These are phyloP conservation scores for Aspergillus nomiae DNA, from an alignment of 2,329 filamentous ascomycete genomes.

Conservation along the genomic window DNA sequence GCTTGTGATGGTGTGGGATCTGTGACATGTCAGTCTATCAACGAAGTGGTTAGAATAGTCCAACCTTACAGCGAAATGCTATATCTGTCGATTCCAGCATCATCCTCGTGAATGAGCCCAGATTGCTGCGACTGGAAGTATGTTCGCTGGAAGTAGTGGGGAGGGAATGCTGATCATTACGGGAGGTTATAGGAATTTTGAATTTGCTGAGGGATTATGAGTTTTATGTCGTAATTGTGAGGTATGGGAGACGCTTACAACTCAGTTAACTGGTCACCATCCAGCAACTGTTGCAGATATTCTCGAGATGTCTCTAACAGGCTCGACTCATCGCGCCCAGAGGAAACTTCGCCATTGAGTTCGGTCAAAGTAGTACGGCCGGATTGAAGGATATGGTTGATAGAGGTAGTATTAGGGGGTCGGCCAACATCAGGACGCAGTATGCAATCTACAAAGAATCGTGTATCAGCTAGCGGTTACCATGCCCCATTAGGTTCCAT, in stretches of 20 bases:
- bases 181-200: slow-evolving; percentile 38
- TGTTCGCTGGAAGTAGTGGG: slow-evolving; percentile 22
- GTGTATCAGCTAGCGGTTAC: slow-evolving; percentile 23
- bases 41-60: neutral
- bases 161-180: slow-evolving; percentile 21
- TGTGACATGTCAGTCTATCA: slow-evolving; percentile 24
- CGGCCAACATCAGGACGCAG: slow-evolving; percentile 45
- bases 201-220: slow-evolving; percentile 41
- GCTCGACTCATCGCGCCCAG: slow-evolving; percentile 58
- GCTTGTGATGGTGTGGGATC: slow-evolving; percentile 36
- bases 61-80: slow-evolving; percentile 45
- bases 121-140: slow-evolving; percentile 29
- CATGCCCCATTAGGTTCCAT: slow-evolving; percentile 11
- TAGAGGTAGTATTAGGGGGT: slow-evolving; percentile 42
- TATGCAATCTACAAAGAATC: slow-evolving; percentile 39
- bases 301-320: slow-evolving; percentile 71
- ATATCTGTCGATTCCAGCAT: slow-evolving; percentile 52
- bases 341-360: slow-evolving; percentile 70
- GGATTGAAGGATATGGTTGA: slow-evolving; percentile 52
- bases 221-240: slow-evolving; percentile 9
- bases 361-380: slow-evolving; percentile 61
- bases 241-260: slow-evolving; percentile 36
- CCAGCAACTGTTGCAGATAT: slow-evolving; percentile 73
- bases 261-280: slow-evolving; percentile 61
- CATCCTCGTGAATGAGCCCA: slow-evolving; percentile 59